phyloP scores from a whole-genome alignment of 116 monocot species.

The Dioscorea cayenensis region DNA sequence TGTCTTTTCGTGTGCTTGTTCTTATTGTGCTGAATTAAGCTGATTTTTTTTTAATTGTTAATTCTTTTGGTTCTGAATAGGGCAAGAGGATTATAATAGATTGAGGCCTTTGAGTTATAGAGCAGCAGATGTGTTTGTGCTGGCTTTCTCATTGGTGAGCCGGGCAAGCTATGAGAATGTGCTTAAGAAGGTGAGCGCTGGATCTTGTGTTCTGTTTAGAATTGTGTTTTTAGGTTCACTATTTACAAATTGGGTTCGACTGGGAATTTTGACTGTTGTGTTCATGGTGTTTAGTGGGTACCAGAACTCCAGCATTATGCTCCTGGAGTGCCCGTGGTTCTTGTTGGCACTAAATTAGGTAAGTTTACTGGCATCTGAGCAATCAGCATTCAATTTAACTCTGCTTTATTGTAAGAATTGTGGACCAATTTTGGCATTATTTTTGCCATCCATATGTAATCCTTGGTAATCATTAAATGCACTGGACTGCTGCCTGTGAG shows the following conservation, averaged over 20 bases:
- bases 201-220: background rate
- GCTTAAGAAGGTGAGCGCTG: constrained; percentile 20
- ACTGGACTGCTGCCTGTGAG: no score
- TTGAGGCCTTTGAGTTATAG: constrained; percentile 42
- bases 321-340: constrained; percentile 29
- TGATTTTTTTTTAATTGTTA: background rate
- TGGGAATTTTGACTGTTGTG: background rate
- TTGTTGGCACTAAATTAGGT: constrained; percentile 48
- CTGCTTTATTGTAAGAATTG: background rate
- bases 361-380: background rate
- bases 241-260: background rate
- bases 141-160: constrained; percentile 36
- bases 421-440: background rate
- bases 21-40: background rate
- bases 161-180: constrained; percentile 38
- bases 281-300: constrained; percentile 26
- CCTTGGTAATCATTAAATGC: no score
- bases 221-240: background rate
- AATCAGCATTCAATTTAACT: background rate
- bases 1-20: background rate
- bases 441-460: background rate
- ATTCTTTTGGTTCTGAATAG: constrained; percentile 2
- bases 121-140: constrained; percentile 35
- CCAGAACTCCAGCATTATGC: constrained; percentile 44
- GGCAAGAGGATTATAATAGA: constrained; percentile 49